Base-by-base conservation (phyloP, 768 basidiomycete species). In the Baorangia bicolor region DNA sequence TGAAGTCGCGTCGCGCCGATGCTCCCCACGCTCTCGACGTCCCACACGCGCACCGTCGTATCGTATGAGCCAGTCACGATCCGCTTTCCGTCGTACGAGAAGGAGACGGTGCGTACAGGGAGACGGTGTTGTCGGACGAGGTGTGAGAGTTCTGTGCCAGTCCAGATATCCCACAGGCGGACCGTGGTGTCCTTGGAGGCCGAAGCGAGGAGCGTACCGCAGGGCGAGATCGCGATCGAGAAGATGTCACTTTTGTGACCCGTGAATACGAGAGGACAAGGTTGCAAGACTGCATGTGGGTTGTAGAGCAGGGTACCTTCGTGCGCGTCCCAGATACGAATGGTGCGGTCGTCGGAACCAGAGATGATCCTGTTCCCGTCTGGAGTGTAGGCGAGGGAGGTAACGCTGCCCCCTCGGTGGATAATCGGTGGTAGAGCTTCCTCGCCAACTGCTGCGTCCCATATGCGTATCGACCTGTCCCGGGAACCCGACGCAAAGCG, bases 161-260 rank as follows among this genome's bases (percentile, higher is more conserved):
- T 57, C 33, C 35, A 27, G 11, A 66, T 30, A 27, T 69, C 63
- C 71, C 71, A 72, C 2, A 72, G 51, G 1, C 73, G 69, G 7
- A 68, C 66, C n/a, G 67, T 63, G 2, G 63, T 68, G 21, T 73
- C 71, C 12, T 61, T 67, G 43, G 71, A 73, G 0, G 62, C 71
- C 1, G 71, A 73, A 0, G 64, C 71, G 35, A 73, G 68, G 28
- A 61, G 57, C 10, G 33, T 58, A 3, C 69, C 73, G 30, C 60
- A 53, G 8, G 73, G 73, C 2, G 73, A 74, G 50, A 73, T 40
- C 3, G 71, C 61, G 23, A 73, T 44, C 12, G 71, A 62, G 38
- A 49, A 59, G 12, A 73, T 60, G n/a, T 51, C 59, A 27, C 69
- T 71, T 1, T 34, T 49, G 48, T 71, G 70, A 3, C 64, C 61